Evolutionary conservation across 2,329 filamentous ascomycete genomes (phyloP).

Genomic region (Colletotrichum godetiae): DNA sequence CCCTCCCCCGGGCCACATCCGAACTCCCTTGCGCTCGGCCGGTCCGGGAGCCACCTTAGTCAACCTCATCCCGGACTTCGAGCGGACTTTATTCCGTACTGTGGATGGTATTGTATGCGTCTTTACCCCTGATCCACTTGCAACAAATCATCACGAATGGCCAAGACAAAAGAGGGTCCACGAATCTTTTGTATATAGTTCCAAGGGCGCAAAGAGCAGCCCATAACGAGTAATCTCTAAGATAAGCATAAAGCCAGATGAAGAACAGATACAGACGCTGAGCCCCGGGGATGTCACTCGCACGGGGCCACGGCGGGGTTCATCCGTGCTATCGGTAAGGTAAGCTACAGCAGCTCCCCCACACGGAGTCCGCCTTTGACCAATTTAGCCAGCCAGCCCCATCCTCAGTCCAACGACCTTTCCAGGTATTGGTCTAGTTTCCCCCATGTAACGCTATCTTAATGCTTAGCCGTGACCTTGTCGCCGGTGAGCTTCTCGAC

Average conservation of each 20-base stretch:
- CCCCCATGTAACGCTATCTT: slow-evolving; percentile 52
- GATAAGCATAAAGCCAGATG: slow-evolving; percentile 13
- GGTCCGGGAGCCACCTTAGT: slow-evolving; percentile 15
- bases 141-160: not conserved
- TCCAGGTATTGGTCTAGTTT: slow-evolving; percentile 36
- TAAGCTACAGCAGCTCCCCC: slow-evolving; percentile 13
- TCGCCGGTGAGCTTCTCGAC: slow-evolving; percentile 76
- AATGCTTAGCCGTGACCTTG: slow-evolving; percentile 75
- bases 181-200: slow-evolving; percentile 26
- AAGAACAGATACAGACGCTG: slow-evolving; percentile 28
- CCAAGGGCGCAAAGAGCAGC: slow-evolving; percentile 7
- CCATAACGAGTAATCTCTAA: slow-evolving; percentile 16
- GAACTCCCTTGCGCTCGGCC: slow-evolving; percentile 15
- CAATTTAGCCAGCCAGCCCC: slow-evolving; percentile 3
- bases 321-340: not conserved
- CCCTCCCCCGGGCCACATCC: not conserved
- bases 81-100: slow-evolving; percentile 14
- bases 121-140: not conserved
- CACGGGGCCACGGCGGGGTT: slow-evolving; percentile 17
- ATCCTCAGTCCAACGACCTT: slow-evolving; percentile 19
- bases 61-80: not conserved
- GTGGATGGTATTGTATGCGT: not conserved
- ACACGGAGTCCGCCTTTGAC: slow-evolving; percentile 13
- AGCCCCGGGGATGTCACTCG: slow-evolving; percentile 32
- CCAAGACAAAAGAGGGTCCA: not conserved